phyloP scores from a whole-genome alignment of 176 grass and related monocot species.

The Cenchrus americanus region DNA sequence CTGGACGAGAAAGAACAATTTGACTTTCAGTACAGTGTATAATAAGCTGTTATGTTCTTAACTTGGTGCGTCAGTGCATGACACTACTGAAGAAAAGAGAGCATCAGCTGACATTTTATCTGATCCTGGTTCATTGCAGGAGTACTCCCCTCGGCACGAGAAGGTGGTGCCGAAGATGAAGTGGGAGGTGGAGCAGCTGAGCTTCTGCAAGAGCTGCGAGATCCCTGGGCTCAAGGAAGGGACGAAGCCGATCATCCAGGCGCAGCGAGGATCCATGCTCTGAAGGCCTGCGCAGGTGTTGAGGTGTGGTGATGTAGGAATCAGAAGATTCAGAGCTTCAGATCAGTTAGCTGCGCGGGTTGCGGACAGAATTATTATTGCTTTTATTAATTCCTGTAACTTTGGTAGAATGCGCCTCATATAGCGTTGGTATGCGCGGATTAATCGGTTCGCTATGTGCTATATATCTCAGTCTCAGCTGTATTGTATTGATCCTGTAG shows the following conservation, averaged over 20 bases:
- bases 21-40: not conserved
- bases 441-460: not conserved
- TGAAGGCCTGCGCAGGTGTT: not conserved
- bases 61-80: not conserved
- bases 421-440: not conserved
- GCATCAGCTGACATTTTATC: not conserved
- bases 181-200: constrained; percentile 52
- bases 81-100: not conserved
- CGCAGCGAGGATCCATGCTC: constrained; percentile 47
- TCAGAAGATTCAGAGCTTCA: constrained; percentile 18
- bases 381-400: not conserved
- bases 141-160: constrained; percentile 56
- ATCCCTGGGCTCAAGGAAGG: constrained; percentile 42
- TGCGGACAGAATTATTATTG: not conserved
- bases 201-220: constrained; percentile 54
- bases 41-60: not conserved
- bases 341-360: not conserved
- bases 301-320: not conserved
- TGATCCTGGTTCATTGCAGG: constrained; percentile 24
- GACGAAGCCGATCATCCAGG: constrained; percentile 21
- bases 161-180: constrained; percentile 40
- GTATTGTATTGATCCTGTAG: constrained; percentile 13
- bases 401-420: not conserved
- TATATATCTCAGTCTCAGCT: constrained; percentile 24
- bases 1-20: not conserved